Conservation (phyloP, 306 rosid genomes). For the Lathyrus aphaca region DNA sequence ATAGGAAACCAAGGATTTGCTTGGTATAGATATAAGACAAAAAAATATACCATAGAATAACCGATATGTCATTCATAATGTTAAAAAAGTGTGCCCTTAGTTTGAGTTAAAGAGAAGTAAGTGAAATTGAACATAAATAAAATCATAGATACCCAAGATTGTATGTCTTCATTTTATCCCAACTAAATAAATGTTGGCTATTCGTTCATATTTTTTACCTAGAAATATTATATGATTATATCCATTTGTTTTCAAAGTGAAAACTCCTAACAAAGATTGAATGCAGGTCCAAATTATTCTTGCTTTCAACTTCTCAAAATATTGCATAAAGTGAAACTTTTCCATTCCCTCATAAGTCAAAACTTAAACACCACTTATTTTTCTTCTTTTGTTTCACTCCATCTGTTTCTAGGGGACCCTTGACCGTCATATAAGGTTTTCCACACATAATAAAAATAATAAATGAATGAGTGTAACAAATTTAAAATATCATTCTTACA, state of each 20-base stretch:
- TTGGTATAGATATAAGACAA: background rate
- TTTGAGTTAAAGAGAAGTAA: conserved; percentile 18
- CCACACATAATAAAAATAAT: background rate
- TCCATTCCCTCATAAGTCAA: background rate
- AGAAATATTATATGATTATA: background rate
- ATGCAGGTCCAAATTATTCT: background rate
- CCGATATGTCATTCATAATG: background rate
- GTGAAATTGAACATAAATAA: background rate
- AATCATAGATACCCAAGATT: background rate
- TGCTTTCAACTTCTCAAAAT: background rate
- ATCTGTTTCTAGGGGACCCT: background rate
- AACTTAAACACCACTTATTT: background rate
- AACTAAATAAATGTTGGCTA: background rate
- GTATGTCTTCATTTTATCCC: background rate
- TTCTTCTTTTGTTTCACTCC: background rate
- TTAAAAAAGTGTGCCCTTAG: background rate
- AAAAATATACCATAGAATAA: background rate
- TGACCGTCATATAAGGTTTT: background rate
- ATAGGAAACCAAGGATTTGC: conserved; percentile 8
- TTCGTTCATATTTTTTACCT: background rate
- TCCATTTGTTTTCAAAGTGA: conserved; percentile 3
- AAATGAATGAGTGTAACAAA: background rate
- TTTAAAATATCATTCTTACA: background rate
- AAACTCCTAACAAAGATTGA: background rate
- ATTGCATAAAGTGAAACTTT: conserved; percentile 15